phyloP scores from a whole-genome alignment of 202 grass and related monocot genomes.

The Setaria italica region DNA sequence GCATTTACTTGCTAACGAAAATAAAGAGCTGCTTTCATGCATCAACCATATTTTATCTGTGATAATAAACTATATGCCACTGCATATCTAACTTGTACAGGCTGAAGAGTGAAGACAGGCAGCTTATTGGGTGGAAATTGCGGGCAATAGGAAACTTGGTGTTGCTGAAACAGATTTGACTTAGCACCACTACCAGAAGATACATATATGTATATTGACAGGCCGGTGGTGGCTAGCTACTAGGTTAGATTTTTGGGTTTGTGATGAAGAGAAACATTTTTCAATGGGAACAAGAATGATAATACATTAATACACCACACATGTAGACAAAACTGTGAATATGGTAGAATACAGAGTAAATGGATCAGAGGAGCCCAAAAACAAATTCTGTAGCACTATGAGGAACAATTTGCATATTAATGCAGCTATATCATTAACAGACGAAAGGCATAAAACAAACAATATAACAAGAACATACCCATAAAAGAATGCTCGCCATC shows the following conservation, averaged over 20 bases:
- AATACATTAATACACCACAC: not conserved
- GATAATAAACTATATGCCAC: not conserved
- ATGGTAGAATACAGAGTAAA: too few relatives aligned
- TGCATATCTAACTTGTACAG: constrained; percentile 3
- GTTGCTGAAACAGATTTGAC: not conserved
- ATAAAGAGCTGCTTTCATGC: constrained; percentile 2
- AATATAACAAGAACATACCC: constrained; percentile 65
- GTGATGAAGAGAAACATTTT: not conserved
- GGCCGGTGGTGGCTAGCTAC: not conserved
- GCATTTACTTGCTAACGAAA: constrained; percentile 19
- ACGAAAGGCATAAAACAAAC: constrained; percentile 28
- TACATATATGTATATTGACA: not conserved
- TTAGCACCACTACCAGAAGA: not conserved
- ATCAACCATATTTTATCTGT: not conserved
- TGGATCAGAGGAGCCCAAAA: not conserved
- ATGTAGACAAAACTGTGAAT: constrained; percentile 9
- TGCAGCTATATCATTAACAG: constrained; percentile 16
- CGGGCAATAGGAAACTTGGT: not conserved
- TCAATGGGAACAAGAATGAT: not conserved
- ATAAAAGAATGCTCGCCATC: constrained; percentile 83
- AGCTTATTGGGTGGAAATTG: not conserved
- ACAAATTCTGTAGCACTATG: not conserved
- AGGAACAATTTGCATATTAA: constrained; percentile 27
- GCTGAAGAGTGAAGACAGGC: not conserved
- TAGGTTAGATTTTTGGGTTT: not conserved